Evolutionary conservation across 2,329 filamentous ascomycete genomes (phyloP).

Genomic region (Nannizziopsis barbatae): DNA sequence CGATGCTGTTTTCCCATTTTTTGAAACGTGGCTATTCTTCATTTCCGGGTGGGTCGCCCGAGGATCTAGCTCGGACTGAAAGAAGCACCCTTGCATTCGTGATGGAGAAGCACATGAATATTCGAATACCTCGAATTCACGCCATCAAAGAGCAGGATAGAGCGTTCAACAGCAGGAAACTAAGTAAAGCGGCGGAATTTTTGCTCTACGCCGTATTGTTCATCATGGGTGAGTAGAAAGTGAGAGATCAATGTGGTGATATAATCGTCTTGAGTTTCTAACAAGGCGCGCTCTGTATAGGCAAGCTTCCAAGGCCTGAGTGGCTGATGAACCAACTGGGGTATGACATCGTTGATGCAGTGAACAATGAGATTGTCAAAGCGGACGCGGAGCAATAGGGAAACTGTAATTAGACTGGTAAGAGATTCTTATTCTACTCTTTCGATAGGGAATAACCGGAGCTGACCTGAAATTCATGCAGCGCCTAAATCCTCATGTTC

Average conservation of each 20-base stretch:
- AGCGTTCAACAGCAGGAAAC: slow-evolving; percentile 27
- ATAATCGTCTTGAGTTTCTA: background rate
- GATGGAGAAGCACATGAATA: slow-evolving; percentile 24
- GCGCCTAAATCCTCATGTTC: no score
- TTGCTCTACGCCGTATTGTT: slow-evolving; percentile 31
- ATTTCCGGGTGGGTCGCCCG: background rate
- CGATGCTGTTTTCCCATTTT: slow-evolving; percentile 31
- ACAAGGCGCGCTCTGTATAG: slow-evolving; percentile 3
- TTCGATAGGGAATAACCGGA: no score
- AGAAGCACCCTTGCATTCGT: slow-evolving; percentile 22
- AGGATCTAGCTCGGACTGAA: background rate
- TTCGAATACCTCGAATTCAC: slow-evolving; percentile 29
- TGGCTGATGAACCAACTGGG: slow-evolving; percentile 11
- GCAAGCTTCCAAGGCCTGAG: slow-evolving; percentile 11
- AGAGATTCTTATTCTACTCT: no score
- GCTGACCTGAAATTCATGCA: no score
- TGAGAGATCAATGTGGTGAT: background rate
- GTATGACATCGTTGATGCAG: slow-evolving; percentile 16
- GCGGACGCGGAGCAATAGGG: background rate
- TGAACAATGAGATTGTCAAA: slow-evolving; percentile 7
- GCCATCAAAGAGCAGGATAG: slow-evolving; percentile 25
- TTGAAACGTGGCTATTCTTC: slow-evolving; percentile 15
- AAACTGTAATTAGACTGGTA: no score
- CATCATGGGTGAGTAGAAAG: slow-evolving; percentile 22
- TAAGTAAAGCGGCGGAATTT: slow-evolving; percentile 26